A percentile compares a stretch with the other conserved stretches of the same genome.
Evolutionary conservation across 495 filamentous ascomycete genomes (phyloP).

Genomic region (Podospora australis): DNA sequence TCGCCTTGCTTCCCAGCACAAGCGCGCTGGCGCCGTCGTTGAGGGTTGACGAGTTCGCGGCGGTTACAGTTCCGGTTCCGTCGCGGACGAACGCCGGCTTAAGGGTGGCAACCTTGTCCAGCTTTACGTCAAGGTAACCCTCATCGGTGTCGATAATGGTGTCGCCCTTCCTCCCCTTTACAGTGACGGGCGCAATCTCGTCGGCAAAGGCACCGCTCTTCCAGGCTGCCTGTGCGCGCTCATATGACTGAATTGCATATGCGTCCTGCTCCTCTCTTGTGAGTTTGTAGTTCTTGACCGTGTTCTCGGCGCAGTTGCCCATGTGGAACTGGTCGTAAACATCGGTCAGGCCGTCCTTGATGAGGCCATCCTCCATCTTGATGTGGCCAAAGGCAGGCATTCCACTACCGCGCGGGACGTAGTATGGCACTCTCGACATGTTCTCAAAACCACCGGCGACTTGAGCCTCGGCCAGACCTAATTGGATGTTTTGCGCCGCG

Average conservation of each 20-base stretch:
- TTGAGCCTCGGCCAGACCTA: slow-evolving; percentile 79
- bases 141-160: slow-evolving; percentile 75
- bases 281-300: slow-evolving; percentile 78
- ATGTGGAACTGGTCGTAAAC: slow-evolving; percentile 96
- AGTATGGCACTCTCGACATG: slow-evolving; percentile 92
- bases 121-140: slow-evolving; percentile 75
- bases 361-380: slow-evolving; percentile 81
- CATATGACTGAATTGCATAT: slow-evolving; percentile 82
- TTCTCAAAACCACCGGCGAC: slow-evolving; percentile 96
- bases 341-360: slow-evolving; percentile 94
- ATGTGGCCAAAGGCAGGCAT: slow-evolving; percentile 79
- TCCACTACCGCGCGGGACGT: slow-evolving; percentile 67
- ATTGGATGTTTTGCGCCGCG: slow-evolving; percentile 88
- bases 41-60: slow-evolving; percentile 85
- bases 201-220: slow-evolving; percentile 68
- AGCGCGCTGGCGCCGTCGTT: slow-evolving; percentile 94
- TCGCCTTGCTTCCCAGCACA: slow-evolving; percentile 68
- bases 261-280: slow-evolving; percentile 79
- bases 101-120: slow-evolving; percentile 75
- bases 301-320: slow-evolving; percentile 96
- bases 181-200: slow-evolving; percentile 79
- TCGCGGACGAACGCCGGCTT: slow-evolving; percentile 87
- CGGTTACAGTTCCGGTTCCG: slow-evolving; percentile 84
- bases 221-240: slow-evolving; percentile 89
- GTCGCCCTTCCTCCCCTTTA: slow-evolving; percentile 78